A percentile compares a stretch with the other conserved stretches of the same genome.
Conservation (phyloP, 1,139 yeast species). For the Wickerhamomyces sp. region DNA sequence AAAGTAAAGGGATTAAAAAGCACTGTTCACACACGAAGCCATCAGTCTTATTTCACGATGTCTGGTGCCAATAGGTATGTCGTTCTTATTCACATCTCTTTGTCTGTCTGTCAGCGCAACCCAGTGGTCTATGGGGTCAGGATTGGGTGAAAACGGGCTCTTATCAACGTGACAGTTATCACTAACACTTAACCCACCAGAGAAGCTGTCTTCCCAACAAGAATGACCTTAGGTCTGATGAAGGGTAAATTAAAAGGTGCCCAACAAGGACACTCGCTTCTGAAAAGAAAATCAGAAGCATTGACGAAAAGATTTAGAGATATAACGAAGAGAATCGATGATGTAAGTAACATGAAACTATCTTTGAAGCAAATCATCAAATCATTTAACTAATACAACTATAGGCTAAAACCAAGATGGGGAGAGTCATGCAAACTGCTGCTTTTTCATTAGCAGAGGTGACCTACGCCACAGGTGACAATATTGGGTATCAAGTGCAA, state of each 20-base stretch:
- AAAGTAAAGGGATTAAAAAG: background rate
- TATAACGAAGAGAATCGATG: constrained; percentile 90
- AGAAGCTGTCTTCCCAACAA: constrained; percentile 91
- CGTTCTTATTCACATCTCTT: too few relatives aligned
- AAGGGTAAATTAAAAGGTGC: constrained; percentile 96
- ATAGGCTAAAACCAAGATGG: constrained; percentile 90
- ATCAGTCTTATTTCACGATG: constrained; percentile 15
- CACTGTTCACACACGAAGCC: background rate
- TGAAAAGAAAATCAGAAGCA: constrained; percentile 96
- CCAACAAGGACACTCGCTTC: constrained; percentile 88
- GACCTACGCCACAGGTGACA: constrained; percentile 94
- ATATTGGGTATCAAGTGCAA: constrained; percentile 91
- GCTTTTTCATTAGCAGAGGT: constrained; percentile 97
- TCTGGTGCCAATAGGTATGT: constrained; percentile 33
- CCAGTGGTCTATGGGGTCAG: too few relatives aligned
- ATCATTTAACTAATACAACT: constrained; percentile 3
- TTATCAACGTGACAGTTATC: background rate
- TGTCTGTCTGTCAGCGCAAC: too few relatives aligned
- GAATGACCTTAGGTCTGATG: constrained; percentile 96
- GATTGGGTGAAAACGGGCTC: background rate
- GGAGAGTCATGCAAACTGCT: constrained; percentile 97
- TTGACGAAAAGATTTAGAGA: constrained; percentile 94
- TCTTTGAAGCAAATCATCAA: background rate
- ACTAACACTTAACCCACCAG: constrained; percentile 29
- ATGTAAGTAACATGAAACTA: constrained; percentile 35